Percentiles rank a stretch among this genome's conserved stretches.
Conservation (phyloP, 1,284 basidiomycete genomes). For the Papiliotrema laurentii region DNA sequence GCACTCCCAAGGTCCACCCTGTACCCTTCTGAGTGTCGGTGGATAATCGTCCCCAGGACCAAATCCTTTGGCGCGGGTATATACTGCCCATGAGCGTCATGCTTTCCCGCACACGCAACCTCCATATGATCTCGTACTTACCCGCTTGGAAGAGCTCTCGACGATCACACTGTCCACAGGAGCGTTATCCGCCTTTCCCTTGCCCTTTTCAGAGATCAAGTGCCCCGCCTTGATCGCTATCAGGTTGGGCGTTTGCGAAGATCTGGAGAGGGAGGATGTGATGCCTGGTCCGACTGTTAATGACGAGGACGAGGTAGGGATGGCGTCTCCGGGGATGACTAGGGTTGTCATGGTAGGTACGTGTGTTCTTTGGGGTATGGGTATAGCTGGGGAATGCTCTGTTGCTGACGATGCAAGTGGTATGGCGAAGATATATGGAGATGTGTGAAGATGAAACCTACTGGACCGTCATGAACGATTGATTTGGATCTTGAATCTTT, state of each 20-base stretch:
- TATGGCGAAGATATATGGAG: no score
- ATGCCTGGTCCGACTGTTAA: constrained; percentile 43
- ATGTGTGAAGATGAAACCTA: no score
- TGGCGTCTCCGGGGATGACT: constrained; percentile 42
- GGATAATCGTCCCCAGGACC: constrained; percentile 52
- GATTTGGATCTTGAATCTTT: no score
- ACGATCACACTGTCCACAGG: constrained; percentile 22
- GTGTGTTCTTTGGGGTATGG: neutral
- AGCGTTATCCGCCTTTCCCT: constrained; percentile 23
- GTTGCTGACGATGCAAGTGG: no score
- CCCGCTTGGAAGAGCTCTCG: constrained; percentile 42
- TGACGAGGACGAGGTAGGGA: constrained; percentile 27
- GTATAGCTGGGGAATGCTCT: no score
- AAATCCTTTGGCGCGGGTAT: constrained; percentile 49
- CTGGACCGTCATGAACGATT: no score
- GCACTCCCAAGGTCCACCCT: constrained; percentile 52
- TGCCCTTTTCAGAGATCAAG: constrained; percentile 31
- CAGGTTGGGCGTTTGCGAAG: constrained; percentile 11
- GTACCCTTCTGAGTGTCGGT: constrained; percentile 51
- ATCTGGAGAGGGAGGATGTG: constrained; percentile 2
- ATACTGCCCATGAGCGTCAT: constrained; percentile 38
- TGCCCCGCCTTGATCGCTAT: constrained; percentile 40
- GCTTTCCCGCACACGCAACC: neutral
- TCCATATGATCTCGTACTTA: constrained; percentile 9
- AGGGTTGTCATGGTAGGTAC: constrained; percentile 15